Evolutionary conservation across 257 asterid genomes (phyloP), one percentile per base, ranked within the genome.

Genomic region (Orobanche coerulescens): DNA sequence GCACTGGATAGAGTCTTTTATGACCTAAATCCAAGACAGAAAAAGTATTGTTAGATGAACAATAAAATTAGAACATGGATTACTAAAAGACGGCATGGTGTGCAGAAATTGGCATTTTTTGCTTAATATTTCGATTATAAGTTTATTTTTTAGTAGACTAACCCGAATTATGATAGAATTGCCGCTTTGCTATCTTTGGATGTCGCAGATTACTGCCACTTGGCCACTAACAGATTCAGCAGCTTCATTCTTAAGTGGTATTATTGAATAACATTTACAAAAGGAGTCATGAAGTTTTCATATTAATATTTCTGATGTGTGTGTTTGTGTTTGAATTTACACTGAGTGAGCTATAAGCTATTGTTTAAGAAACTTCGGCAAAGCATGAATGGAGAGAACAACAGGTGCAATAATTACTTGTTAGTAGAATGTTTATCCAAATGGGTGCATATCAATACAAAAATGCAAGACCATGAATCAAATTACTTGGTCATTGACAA

Each of bases 1-100:
- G 61, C 95, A 95, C 61, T 86, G 96, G 24, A 86, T 79, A 67
- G 95, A 95, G 65, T 89, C 98, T 79, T 78, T 93, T 50, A 82
- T 77, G 54, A 86, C 93, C 98, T 93, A 67, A 61, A 63, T 51
- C 62, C 22, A 34, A 52, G 64, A 64, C 54, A 66, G 30, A 16
- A 62, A 53, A 73, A 11, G 31, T 15, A 59, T 24, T 19, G 31
- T 31, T 24, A 47, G 52, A 24, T 14, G 23, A 20, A 16, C 42
- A 57, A 26, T 12, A 36, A 22, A 16, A 33, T 49, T n/a, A 71
- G 50, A 20, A 54, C 1, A 36, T n/a, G 7, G 48, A 16, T 15
- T 64, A 37, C 6, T 47, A 43, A 71, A 46, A 13, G 15, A 28
- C 13, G 48, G 15, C 11, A 58, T 36, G 51, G 54, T 44, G 14